Percentiles rank a stretch among this genome's conserved stretches.
Evolutionary conservation across 768 basidiomycete genomes (phyloP).

Genomic region (Leccinellum luteum): DNA sequence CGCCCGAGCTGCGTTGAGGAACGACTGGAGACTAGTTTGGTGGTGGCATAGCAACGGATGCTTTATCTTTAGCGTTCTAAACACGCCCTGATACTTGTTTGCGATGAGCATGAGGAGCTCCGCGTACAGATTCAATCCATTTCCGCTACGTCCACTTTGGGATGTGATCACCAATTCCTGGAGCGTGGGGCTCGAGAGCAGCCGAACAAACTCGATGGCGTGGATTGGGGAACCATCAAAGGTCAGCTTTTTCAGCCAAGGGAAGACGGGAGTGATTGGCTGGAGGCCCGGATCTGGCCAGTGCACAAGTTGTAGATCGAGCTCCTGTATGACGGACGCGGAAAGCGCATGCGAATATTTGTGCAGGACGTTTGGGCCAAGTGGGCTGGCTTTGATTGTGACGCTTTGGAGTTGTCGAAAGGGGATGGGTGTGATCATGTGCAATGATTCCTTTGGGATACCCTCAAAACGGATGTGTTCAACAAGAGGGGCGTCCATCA

Average conservation of each 20-base stretch:
- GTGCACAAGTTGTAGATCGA: slow-evolving; percentile 23
- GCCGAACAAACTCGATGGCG: slow-evolving; percentile 19
- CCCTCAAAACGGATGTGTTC: slow-evolving; percentile 25
- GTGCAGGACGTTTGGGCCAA: slow-evolving; percentile 23
- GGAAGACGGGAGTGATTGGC: slow-evolving; percentile 19
- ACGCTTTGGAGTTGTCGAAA: slow-evolving; percentile 19
- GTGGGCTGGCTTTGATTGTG: slow-evolving; percentile 22
- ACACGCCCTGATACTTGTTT: slow-evolving; percentile 20
- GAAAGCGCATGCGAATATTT: slow-evolving; percentile 24
- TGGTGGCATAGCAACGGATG: slow-evolving; percentile 16
- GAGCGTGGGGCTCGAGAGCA: slow-evolving; percentile 18
- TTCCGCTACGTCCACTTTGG: slow-evolving; percentile 14
- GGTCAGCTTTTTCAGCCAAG: slow-evolving; percentile 19
- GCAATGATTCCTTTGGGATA: slow-evolving; percentile 21
- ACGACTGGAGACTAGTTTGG: slow-evolving; percentile 13
- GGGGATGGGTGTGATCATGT: slow-evolving; percentile 13
- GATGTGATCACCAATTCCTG: slow-evolving; percentile 17
- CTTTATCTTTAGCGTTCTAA: slow-evolving; percentile 19
- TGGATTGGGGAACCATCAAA: slow-evolving; percentile 21
- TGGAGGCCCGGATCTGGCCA: slow-evolving; percentile 23
- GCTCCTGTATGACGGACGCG: slow-evolving; percentile 16
- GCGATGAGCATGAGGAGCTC: slow-evolving; percentile 21
- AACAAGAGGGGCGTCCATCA: slow-evolving; percentile 19
- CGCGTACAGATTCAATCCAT: slow-evolving; percentile 10
- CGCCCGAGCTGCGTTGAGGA: slow-evolving; percentile 17